Base-by-base conservation (phyloP, 192 early-diverging fungal species). In the Backusella liffmaniae region DNA sequence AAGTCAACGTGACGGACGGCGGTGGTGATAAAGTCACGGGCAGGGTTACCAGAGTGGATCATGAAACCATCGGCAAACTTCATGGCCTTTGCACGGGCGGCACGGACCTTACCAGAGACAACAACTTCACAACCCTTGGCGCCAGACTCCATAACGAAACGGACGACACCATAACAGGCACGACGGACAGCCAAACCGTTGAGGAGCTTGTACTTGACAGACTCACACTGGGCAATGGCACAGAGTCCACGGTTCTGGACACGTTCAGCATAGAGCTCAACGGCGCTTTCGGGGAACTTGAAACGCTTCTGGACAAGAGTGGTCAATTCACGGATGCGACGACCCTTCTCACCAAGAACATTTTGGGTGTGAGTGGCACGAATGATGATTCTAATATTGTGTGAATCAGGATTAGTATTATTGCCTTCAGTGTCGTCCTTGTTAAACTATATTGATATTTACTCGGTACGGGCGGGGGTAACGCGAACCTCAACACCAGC, bases 1-100 rank as follows among this genome's bases (percentile, higher is more conserved):
- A 99, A 91, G 77, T 97, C 89, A 76, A 99, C 98, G 94, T 97
- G 96, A 80, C 98, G 94, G 77, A 96, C 93, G 70, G 98, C 96
- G 67, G 90, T 88, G 91, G 98, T 96, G 83, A 99, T 97, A 85
- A 91, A 97, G 86, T 97, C 94, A 84, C 89, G 87, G 83, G 96
- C 94, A 85, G 98, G 98, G 86, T 98, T 94, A 90, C 98, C 98
- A 84, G 96, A 97, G 95, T 99, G 96, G 87, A 99, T 94, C 96
- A 99, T 97, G 93, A 99, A 98, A 78, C 98, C 98, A 82, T 98
- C 96, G 84, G 92, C 90, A 88, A 99, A 99, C 93, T 99, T 99
- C 98, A 98, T 98, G 72, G 98, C 91, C 95, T 99, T 99, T 87
- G 98, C 98, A 96, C 98, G 98, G 76, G 96, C 96, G 86, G 93